Conservation (phyloP, 1,284 basidiomycete species). For the Cerrena zonata region DNA sequence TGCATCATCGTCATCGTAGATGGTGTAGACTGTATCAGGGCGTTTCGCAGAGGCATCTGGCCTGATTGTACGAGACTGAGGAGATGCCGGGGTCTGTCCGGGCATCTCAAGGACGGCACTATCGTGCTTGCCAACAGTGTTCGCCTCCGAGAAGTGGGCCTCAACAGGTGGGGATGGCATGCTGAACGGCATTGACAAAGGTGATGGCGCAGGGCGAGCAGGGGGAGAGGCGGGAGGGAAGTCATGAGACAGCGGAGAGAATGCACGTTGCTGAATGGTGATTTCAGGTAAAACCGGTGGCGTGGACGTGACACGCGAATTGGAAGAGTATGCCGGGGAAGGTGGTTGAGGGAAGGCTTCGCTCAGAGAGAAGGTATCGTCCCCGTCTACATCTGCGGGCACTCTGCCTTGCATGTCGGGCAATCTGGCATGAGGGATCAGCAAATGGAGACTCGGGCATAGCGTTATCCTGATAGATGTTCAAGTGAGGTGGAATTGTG, state of each 20-base stretch:
- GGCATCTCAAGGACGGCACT: slow-evolving; percentile 13
- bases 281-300: slow-evolving; percentile 55
- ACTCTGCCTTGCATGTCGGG: no score
- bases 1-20: slow-evolving; percentile 60
- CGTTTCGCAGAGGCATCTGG: slow-evolving; percentile 20
- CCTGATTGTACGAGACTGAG: slow-evolving; percentile 9
- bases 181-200: slow-evolving; percentile 21
- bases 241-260: slow-evolving; percentile 33
- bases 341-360: slow-evolving; percentile 38
- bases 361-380: slow-evolving; percentile 18
- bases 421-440: slow-evolving; percentile 14
- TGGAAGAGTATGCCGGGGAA: slow-evolving; percentile 30
- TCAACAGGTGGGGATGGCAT: slow-evolving; percentile 20
- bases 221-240: slow-evolving; percentile 24
- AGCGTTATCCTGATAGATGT: slow-evolving; percentile 11
- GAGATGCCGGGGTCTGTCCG: slow-evolving; percentile 21
- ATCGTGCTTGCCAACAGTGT: background rate
- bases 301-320: slow-evolving; percentile 40
- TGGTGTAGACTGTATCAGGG: slow-evolving; percentile 41
- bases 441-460: slow-evolving; percentile 21
- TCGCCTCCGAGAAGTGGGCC: slow-evolving; percentile 16
- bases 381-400: slow-evolving; percentile 13
- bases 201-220: slow-evolving; percentile 21
- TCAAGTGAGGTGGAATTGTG: background rate
- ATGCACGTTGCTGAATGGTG: slow-evolving; percentile 26